Conservation (phyloP, 768 basidiomycete species). For the Porpolomopsis calyptriformis region DNA sequence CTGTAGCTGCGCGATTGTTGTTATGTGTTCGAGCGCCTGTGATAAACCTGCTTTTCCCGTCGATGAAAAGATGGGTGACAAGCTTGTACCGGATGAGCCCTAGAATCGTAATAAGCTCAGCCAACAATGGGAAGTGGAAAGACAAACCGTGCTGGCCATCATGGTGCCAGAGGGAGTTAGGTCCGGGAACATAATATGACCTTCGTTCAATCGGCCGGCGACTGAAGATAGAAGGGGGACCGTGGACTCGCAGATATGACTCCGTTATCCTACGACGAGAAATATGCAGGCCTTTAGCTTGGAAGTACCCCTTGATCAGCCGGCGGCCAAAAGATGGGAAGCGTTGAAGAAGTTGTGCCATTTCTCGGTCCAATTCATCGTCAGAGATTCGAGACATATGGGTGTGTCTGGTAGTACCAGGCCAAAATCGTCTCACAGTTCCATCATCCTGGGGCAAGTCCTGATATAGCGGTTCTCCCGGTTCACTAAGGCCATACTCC, state of each 20-base stretch:
- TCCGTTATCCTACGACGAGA: constrained; percentile 8
- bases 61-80: constrained; percentile 23
- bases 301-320: constrained; percentile 13
- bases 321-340: constrained; percentile 14
- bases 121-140: background rate
- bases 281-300: constrained; percentile 8
- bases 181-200: constrained; percentile 20
- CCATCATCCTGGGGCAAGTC: constrained; percentile 8
- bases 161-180: constrained; percentile 24
- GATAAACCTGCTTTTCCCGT: constrained; percentile 19
- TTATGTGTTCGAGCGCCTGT: constrained; percentile 14
- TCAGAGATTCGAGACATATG: constrained; percentile 11
- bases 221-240: constrained; percentile 12
- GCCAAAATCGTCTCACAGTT: constrained; percentile 1
- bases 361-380: constrained; percentile 9
- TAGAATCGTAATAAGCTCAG: background rate
- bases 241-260: constrained; percentile 11
- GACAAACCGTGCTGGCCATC: constrained; percentile 24
- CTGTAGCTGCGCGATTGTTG: constrained; percentile 22
- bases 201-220: constrained; percentile 11
- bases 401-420: constrained; percentile 3
- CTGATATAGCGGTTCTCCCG: constrained; percentile 12
- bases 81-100: constrained; percentile 20
- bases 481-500: constrained; percentile 11
- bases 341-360: constrained; percentile 5